Evolutionary conservation across 495 filamentous ascomycete genomes (phyloP).

Genomic region (Parathielavia hyrcaniae): DNA sequence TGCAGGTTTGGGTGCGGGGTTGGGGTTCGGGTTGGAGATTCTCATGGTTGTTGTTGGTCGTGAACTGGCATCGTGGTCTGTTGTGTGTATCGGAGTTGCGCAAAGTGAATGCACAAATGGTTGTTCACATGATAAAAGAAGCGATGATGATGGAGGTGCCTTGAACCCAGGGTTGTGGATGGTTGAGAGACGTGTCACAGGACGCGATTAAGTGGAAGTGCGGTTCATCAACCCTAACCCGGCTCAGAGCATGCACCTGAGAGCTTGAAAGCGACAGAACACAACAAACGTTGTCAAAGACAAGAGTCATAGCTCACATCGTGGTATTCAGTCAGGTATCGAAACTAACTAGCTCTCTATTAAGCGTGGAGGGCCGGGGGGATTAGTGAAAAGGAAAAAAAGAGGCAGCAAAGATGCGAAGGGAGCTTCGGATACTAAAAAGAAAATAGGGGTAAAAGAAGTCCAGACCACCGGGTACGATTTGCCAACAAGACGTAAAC

Average conservation of each 20-base stretch:
- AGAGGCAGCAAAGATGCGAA: conserved; percentile 24
- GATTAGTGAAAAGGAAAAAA: conserved; percentile 32
- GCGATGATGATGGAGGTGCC: not conserved
- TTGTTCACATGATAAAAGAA: not conserved
- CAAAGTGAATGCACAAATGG: not conserved
- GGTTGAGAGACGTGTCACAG: too few relatives aligned
- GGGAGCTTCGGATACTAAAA: conserved; percentile 34
- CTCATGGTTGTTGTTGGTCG: not conserved
- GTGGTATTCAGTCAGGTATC: conserved; percentile 34
- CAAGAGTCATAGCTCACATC: not conserved
- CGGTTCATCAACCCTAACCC: not conserved
- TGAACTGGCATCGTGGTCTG: not conserved
- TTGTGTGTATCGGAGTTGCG: not conserved
- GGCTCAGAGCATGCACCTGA: not conserved
- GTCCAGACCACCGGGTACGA: conserved; percentile 28
- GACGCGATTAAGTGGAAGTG: not conserved
- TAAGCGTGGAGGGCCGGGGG: conserved; percentile 38
- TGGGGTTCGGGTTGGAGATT: not conserved
- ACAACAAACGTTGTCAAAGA: not conserved
- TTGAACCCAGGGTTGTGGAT: not conserved
- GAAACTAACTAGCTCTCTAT: conserved; percentile 43
- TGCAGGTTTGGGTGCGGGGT: not conserved
- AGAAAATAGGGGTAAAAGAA: conserved; percentile 29
- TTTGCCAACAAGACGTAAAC: conserved; percentile 30
- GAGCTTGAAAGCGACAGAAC: not conserved